Evolutionary conservation across 208 protist genomes (phyloP), one percentile per base, ranked within the genome.

Genomic region (Trypanosomatidae sp.): DNA sequence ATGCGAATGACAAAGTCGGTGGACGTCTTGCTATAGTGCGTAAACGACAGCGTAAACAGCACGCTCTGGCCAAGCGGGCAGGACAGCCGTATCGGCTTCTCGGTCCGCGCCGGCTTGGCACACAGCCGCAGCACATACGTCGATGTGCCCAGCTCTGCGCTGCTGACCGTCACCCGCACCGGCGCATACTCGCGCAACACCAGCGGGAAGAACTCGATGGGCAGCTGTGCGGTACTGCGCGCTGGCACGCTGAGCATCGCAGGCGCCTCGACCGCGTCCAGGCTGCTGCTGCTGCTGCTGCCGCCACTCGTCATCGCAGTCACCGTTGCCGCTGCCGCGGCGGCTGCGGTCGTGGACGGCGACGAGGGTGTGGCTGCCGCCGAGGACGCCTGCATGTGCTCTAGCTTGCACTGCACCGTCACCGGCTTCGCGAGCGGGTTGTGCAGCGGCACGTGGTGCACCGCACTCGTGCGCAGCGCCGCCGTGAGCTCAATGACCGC

Each of bases 191-290:
- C 53, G 37, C 69, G 66, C 30, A 68, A 48, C 3, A 94, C 19
- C 15, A 97, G 72, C 7, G 94, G 92, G n/a, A 97, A 73, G 65
- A 94, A 97, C 38, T 76, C 47, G 33, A 96, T 54, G 6, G 54
- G 55, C 25, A 86, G 39, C 37, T 81, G 71, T 13, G 41, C 60
- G 7, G 64, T 52, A 33, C 67, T 75, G 61, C 77, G 85, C 8
- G 68, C 53, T 23, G 66, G 61, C 25, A 93, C 66, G n/a, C 55
- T 61, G n/a, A 86, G 32, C 7, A 47, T 51, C 1, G 66, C 11
- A 1, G 90, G 77, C 21, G 87, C 57, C 32, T 58, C 69, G 18
- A 97, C 43, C 8, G 56, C 69, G 7, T 66, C 63, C n/a, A n/a
- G n/a, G n/a, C n/a, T n/a, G n/a, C n/a, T n/a, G n/a, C n/a, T n/a